These are phyloP conservation scores for Fomes fomentarius DNA, from an alignment of 1,284 basidiomycete genomes.

Conservation along the genomic window DNA sequence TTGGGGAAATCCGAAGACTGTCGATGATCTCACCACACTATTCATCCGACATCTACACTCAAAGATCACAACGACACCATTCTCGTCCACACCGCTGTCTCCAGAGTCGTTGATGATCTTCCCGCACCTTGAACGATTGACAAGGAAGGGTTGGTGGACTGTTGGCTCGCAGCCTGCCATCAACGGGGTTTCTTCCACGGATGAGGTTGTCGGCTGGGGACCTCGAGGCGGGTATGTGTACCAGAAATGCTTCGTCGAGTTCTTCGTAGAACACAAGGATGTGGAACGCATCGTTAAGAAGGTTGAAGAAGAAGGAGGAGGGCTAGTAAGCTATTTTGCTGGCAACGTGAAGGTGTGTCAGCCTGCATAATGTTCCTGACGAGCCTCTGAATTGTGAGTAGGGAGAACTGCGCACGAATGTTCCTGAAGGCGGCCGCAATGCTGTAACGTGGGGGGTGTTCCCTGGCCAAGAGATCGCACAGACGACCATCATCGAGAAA, in stretches of 20 bases:
- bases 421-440: constrained; percentile 80
- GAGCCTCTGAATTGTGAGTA: constrained; percentile 41
- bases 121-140: constrained; percentile 78
- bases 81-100: constrained; percentile 86
- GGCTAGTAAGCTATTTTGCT: constrained; percentile 86
- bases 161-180: constrained; percentile 97
- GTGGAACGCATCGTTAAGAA: constrained; percentile 67
- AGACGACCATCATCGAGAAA: constrained; percentile 96
- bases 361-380: not conserved
- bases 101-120: constrained; percentile 87
- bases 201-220: constrained; percentile 90
- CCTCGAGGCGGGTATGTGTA: constrained; percentile 92
- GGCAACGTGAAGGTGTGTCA: constrained; percentile 72
- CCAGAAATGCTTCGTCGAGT: constrained; percentile 98
- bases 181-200: constrained; percentile 76
- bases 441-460: constrained; percentile 99
- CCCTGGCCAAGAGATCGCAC: constrained; percentile 93
- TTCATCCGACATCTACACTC: constrained; percentile 84
- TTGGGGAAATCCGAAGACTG: constrained; percentile 81
- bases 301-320: constrained; percentile 57
- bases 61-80: constrained; percentile 80
- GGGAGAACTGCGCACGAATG: constrained; percentile 86
- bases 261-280: constrained; percentile 77
- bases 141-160: constrained; percentile 86
- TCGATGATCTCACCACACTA: constrained; percentile 76